Evolutionary conservation across 225 moss, liverwort and hornwort genomes (phyloP).

Genomic region (Polytrichum formosum): DNA sequence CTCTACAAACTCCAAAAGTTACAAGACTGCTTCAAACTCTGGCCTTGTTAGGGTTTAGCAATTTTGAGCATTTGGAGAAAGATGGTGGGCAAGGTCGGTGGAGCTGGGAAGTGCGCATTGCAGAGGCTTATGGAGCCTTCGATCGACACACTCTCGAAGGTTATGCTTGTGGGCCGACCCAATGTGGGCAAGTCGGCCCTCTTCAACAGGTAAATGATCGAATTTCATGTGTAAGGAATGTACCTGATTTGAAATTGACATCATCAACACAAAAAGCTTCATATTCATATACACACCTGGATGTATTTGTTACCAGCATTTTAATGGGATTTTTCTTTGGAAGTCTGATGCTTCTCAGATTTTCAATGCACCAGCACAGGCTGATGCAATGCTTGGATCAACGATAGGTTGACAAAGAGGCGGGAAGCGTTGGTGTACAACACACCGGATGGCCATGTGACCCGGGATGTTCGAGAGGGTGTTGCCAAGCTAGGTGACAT

Average conservation of each 20-base stretch:
- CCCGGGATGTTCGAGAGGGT: conserved; percentile 93
- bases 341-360: conserved; percentile 13
- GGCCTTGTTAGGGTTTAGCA: not conserved
- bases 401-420: conserved; percentile 71
- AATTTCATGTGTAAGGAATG: not conserved
- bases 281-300: no score
- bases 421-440: conserved; percentile 91
- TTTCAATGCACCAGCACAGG: conserved; percentile 28
- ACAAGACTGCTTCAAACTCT: no score
- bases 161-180: conserved; percentile 92
- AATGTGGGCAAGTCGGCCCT: conserved; percentile 94
- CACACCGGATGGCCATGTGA: conserved; percentile 91
- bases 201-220: conserved; percentile 68
- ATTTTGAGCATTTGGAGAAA: not conserved
- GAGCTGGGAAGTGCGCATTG: conserved; percentile 43
- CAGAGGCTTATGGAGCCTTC: conserved; percentile 54
- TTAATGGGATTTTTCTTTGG: not conserved
- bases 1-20: no score
- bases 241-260: not conserved
- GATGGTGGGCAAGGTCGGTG: conserved; percentile 13
- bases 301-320: no score
- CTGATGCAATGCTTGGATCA: conserved; percentile 44
- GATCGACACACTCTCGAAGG: conserved; percentile 53
- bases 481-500: conserved; percentile 81
- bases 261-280: no score